These are phyloP conservation scores for Hypoxylon sp. DNA, from an alignment of 2,329 filamentous ascomycete genomes.

Conservation along the genomic window DNA sequence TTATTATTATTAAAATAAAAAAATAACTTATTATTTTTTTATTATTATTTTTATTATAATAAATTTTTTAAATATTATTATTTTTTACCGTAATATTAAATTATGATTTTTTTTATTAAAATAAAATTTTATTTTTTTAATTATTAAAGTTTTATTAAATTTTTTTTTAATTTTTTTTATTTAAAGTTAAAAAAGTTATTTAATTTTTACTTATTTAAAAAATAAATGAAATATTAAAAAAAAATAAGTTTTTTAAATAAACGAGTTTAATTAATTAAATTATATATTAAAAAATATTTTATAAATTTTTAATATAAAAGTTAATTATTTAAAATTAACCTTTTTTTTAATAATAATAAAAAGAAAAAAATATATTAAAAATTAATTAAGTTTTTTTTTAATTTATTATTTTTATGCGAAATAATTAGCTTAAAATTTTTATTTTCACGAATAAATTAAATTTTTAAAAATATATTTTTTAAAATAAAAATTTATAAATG, in stretches of 20 bases:
- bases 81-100: slow-evolving; percentile 1
- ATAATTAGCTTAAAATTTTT: background rate
- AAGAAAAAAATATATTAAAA: background rate
- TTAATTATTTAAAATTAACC: background rate
- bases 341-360: slow-evolving; percentile 1
- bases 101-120: background rate
- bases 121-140: background rate
- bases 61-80: too few species aligned
- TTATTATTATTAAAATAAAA: background rate
- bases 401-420: background rate
- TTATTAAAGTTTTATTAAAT: background rate
- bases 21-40: background rate
- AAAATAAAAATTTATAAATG: background rate
- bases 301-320: too few species aligned
- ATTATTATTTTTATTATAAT: slow-evolving; percentile 1
- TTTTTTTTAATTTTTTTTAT: too few species aligned
- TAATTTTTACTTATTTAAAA: too few species aligned
- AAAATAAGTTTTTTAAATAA: too few species aligned
- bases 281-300: too few species aligned
- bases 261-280: too few species aligned
- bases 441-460: too few species aligned
- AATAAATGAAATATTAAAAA: too few species aligned
- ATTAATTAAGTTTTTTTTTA: background rate
- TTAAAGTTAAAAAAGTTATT: too few species aligned
- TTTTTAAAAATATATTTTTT: background rate